These are phyloP conservation scores for Amanita pseudoporphyria DNA, from an alignment of 768 basidiomycete species.

Conservation along the genomic window DNA sequence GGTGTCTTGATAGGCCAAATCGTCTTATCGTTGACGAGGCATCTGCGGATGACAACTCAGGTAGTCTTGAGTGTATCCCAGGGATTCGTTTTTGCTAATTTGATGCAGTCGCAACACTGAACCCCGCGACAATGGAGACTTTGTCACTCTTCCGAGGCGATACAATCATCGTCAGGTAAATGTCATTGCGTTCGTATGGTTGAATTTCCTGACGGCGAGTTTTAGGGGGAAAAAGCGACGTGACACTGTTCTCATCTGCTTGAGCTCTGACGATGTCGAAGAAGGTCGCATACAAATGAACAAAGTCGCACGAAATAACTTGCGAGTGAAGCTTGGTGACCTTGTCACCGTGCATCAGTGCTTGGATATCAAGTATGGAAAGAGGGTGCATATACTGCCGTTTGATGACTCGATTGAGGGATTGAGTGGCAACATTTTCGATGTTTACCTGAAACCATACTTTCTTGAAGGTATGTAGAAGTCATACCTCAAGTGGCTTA, in stretches of 20 bases:
- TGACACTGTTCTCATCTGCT: conserved; percentile 94
- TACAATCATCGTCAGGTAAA: conserved; percentile 85
- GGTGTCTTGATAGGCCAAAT: conserved; percentile 60
- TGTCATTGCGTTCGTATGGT: background rate
- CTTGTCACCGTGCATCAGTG: conserved; percentile 94
- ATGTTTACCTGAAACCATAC: conserved; percentile 98
- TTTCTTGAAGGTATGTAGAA: conserved; percentile 78
- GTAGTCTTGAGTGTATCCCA: conserved; percentile 26
- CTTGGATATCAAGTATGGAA: conserved; percentile 98
- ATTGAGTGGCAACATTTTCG: conserved; percentile 95
- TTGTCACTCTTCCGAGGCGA: conserved; percentile 94
- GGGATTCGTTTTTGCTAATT: background rate
- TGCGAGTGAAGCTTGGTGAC: conserved; percentile 96
- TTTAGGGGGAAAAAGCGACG: conserved; percentile 91
- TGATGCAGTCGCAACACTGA: conserved; percentile 77
- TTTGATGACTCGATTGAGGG: conserved; percentile 99
- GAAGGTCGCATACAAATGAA: conserved; percentile 98
- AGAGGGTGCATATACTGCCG: conserved; percentile 91
- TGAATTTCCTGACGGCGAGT: conserved; percentile 1
- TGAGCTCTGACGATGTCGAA: conserved; percentile 93
- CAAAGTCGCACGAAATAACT: conserved; percentile 99
- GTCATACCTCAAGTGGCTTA: background rate
- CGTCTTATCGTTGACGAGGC: conserved; percentile 97
- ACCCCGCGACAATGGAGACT: conserved; percentile 94
- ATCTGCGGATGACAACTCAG: conserved; percentile 91